Evolutionary conservation across 345 rosid species (phyloP).

Genomic region (Citrus sp.): DNA sequence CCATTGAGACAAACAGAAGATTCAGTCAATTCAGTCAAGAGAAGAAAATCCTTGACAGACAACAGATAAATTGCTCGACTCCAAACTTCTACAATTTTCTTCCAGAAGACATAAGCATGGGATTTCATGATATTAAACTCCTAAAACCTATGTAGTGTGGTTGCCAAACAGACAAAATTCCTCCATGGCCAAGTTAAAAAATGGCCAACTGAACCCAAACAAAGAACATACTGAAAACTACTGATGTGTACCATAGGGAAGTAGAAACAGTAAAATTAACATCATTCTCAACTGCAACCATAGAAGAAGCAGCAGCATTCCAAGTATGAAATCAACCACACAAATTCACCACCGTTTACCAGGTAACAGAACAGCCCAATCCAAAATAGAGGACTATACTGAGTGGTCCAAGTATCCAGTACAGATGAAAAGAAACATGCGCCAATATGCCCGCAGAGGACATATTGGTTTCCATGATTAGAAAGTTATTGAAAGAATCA

Average conservation of each 20-base stretch:
- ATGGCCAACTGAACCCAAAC: background rate
- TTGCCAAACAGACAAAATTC: background rate
- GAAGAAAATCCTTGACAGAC: background rate
- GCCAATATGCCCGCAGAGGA: background rate
- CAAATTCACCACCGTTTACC: background rate
- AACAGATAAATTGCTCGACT: background rate
- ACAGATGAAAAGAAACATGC: background rate
- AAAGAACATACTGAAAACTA: background rate
- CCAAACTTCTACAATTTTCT: background rate
- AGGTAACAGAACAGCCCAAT: background rate
- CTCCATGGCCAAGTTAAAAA: background rate
- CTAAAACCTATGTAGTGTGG: background rate
- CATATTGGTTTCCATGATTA: background rate
- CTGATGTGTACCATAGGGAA: background rate
- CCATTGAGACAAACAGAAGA: background rate
- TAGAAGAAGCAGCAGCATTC: background rate
- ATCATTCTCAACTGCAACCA: background rate
- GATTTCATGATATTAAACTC: background rate
- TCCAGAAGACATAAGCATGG: background rate
- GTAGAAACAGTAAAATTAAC: background rate
- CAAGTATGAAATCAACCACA: background rate
- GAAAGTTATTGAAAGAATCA: background rate
- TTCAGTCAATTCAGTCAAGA: background rate
- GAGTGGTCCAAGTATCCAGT: background rate
- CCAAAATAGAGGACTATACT: background rate